Base-by-base conservation (phyloP, 208 protist genomes). In the Leishmania guyanensis region DNA sequence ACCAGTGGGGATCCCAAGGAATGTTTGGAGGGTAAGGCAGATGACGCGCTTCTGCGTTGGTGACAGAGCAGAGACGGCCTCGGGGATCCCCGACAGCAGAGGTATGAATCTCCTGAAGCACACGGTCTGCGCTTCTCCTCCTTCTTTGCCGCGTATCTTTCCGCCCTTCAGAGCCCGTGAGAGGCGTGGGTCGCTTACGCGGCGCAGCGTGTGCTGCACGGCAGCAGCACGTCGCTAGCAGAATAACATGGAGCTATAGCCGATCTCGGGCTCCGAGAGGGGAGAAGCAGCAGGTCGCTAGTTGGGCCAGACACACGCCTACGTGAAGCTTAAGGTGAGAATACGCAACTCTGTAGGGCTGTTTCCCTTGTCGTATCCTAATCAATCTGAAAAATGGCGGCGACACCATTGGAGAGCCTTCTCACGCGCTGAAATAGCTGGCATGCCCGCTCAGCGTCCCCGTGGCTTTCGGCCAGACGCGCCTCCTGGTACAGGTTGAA, bases 401-500 rank as follows among this genome's bases (percentile, higher is more conserved):
- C 94, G 0, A 98, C 92, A 9, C 90, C 94, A 22, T 83, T 86
- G 0, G 93, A 97, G 20, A 98, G 77, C 46, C 92, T 91, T 8
- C 86, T 70, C 4, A 98, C 90, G 5, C 85, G 80, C 84, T 92
- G 92, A 75, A 98, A 96, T 51, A 97, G 78, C 51, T 93, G 81
- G 70, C 93, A 95, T 16, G 95, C 93, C 10, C 80, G 80, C 77
- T 89, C 79, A 22, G 92, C 92, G 53, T 96, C 86, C 22, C 93
- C 93, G 62, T 77, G 89, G 79, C 90, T 95, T 77, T 98, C 95
- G 4, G 87, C 86, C 16, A 91, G 77, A 17, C 93, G 90, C 50
- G 95, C 95, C 56, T 91, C 70, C 73, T 98, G 89, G 74, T 96
- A 97, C 36, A 95, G 36, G 5, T 86, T 73, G 80, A 98, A 96